Base-by-base conservation (phyloP, 331 rosid species). In the Stylosanthes scabra region DNA sequence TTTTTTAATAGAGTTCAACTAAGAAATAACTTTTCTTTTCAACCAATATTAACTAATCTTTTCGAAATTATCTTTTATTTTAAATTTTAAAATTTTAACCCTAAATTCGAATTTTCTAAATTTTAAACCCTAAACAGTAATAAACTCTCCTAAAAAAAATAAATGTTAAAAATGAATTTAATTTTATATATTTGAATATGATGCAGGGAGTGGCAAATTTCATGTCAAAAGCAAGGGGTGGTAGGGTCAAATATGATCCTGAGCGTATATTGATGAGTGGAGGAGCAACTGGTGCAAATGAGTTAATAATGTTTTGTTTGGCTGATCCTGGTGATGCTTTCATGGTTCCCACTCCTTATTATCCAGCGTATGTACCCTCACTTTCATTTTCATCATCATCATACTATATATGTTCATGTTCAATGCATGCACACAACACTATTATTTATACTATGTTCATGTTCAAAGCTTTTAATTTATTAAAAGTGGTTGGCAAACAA, bases 241-340 rank as follows among this genome's bases (percentile, higher is more conserved):
- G 87, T 2, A 84, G 89, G 28, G 97, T 89, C 13, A 76, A 52
- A 63, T 94, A 89, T 76, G 93, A 91, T 74, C 92, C 93, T 0
- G 79, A 76, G 52, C 86, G 99, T 7, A 74, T 94, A 66, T 82
- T 94, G 71, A 94, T 94, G 99, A 78, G 92, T 60, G 99, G 99
- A 2, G 99, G 99, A 46, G 99, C 97, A 4, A 94, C 99, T 1
- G 99, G 99, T 0, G 99, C 97, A 2, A 91, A 90, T 52, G 99
- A 94, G 66, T 50, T 80, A 20, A 25, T 94, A 40, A 91, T 87
- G 79, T 94, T 94, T 74, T 94, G 99, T 75, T 76, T 94, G 81
- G 99, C 97, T 10, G 72, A 94, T 81, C 97, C 89, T 1, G 97
- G 96, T 20, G 99, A 94, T 34, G 97, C 93, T 65, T 94, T 94